Base-by-base conservation (phyloP, 2,329 filamentous ascomycete genomes). In the Colletotrichum caudatum region DNA sequence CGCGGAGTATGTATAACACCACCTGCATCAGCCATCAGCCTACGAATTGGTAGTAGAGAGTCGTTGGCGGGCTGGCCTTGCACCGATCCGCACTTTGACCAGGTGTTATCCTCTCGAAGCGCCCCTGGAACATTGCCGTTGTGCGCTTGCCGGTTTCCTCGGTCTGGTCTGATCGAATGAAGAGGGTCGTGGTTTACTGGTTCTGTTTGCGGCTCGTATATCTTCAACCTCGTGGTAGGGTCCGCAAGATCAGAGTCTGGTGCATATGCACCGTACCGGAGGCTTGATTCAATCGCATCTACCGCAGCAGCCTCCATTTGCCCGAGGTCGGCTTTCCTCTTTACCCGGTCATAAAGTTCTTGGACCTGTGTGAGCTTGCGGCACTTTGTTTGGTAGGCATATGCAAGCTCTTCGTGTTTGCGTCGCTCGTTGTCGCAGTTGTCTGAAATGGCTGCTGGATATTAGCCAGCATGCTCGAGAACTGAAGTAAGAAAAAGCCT, bases 331-430 rank as follows among this genome's bases (percentile, higher is more conserved):
- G 84, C 85, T 69, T 84, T 86, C 57, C 86, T 82, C 76, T 90
- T 91, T 58, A 90, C 80, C 72, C 86, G 90, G 76, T 90, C 87
- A 73, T 91, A 91, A 2, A 90, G 81, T 73, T 90, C 88, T 75
- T 94, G 93, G 3, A 90, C 88, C 72, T 94, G 91, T 6, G 90
- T 81, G 3, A 93, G 86, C 69, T 91, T 92, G 58, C 88, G 90
- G 74, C 84, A 90, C 78, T 95, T 96, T 29, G 94, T 91, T 66
- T 88, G 88, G 76, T 90, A 91, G 5, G 89, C 86, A 29, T 90
- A 86, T 5, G 85, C 83, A 1, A 97, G 82, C 46, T 95, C 92
- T 23, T 93, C 87, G 73, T 94, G 93, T 80, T 93, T 94, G 60
- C 88, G 87, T 63, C 90, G 85, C 14, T 95, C 82, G 11, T 84